phyloP scores from a whole-genome alignment of 2,329 filamentous ascomycete species.

The Macrophomina pseudophaseolina region DNA sequence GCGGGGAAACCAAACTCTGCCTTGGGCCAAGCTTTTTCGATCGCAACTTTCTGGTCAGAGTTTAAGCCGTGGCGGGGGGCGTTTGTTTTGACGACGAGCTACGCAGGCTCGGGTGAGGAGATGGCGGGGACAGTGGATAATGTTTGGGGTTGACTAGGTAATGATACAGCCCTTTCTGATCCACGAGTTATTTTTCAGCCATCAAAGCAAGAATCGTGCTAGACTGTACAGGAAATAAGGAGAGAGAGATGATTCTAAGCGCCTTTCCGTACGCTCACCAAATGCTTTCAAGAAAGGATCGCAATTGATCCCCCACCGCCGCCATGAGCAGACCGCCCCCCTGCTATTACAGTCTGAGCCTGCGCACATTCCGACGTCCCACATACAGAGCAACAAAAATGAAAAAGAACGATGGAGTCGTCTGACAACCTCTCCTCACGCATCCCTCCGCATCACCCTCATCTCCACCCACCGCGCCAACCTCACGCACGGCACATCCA shows the following conservation, averaged over 20 bases:
- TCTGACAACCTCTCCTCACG: neutral
- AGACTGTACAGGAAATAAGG: neutral
- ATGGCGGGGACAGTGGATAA: too few species aligned
- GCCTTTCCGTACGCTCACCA: neutral
- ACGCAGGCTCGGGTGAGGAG: neutral
- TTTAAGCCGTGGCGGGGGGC: neutral
- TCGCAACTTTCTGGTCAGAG: neutral
- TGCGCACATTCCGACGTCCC: too few species aligned
- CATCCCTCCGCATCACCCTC: slow-evolving; percentile 10
- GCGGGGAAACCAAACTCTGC: neutral
- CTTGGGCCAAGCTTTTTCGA: neutral
- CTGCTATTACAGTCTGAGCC: too few species aligned
- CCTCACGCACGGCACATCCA: slow-evolving; percentile 59
- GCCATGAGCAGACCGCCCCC: too few species aligned
- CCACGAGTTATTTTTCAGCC: neutral
- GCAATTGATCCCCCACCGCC: too few species aligned
- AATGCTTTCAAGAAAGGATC: too few species aligned
- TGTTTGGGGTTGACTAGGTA: too few species aligned
- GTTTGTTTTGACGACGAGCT: neutral
- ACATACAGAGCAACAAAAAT: too few species aligned
- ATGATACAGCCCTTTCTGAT: neutral
- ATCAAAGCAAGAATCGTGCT: neutral
- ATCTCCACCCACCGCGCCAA: slow-evolving; percentile 57
- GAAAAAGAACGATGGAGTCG: too few species aligned
- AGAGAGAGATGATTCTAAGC: neutral